Conservation (phyloP, 495 filamentous ascomycete species). For the Echria macrotheca region DNA sequence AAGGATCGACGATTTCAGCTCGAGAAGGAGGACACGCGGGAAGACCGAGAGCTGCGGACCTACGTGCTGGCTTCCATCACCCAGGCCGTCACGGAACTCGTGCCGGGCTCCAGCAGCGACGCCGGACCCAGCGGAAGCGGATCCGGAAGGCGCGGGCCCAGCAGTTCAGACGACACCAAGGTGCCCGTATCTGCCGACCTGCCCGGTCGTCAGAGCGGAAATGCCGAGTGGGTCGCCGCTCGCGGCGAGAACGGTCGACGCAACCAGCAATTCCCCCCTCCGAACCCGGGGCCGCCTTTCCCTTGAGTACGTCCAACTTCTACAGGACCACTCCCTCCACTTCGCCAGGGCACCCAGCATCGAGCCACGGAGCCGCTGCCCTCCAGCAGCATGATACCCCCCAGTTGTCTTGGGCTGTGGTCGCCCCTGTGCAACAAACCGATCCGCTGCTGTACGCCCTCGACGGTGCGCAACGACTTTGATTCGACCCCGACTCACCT, state of each 20-base stretch:
- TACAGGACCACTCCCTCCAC: too few species aligned
- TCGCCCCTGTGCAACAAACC: neutral
- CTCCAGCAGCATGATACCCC: constrained; percentile 16
- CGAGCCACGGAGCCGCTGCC: constrained; percentile 13
- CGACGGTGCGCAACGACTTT: neutral
- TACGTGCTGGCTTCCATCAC: constrained; percentile 72
- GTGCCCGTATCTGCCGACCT: constrained; percentile 43
- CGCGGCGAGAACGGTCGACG: constrained; percentile 50
- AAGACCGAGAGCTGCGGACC: constrained; percentile 73
- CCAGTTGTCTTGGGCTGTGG: constrained; percentile 2
- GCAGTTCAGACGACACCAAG: constrained; percentile 40
- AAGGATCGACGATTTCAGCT: constrained; percentile 77
- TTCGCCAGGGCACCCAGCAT: neutral
- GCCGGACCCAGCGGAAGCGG: constrained; percentile 19
- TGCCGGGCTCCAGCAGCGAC: constrained; percentile 28
- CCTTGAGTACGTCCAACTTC: constrained; percentile 11
- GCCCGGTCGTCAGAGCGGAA: constrained; percentile 55
- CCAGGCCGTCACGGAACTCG: constrained; percentile 44
- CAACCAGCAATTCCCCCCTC: constrained; percentile 33
- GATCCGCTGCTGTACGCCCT: neutral
- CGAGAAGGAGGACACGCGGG: constrained; percentile 81
- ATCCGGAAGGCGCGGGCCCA: constrained; percentile 3
- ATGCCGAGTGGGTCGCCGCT: constrained; percentile 58
- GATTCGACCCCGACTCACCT: neutral
- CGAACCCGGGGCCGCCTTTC: constrained; percentile 26